phyloP scores from a whole-genome alignment of 768 basidiomycete genomes.

The Rhizopogon vulgaris region DNA sequence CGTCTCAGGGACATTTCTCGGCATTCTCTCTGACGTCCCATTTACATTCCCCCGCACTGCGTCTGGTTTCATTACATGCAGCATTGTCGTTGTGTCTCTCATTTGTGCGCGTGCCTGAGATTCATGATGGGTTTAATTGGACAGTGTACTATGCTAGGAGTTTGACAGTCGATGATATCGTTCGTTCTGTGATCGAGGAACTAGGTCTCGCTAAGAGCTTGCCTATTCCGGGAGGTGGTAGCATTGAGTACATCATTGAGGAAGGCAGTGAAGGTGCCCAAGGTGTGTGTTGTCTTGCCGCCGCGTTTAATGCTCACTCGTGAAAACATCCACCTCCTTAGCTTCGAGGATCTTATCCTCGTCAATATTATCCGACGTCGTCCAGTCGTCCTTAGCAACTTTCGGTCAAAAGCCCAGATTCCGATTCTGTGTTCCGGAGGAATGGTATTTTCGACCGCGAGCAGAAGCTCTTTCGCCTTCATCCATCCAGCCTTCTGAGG shows the following conservation, averaged over 20 bases:
- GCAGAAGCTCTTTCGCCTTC: conserved; percentile 42
- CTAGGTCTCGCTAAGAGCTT: conserved; percentile 64
- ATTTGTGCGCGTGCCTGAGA: conserved; percentile 69
- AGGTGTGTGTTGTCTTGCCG: conserved; percentile 41
- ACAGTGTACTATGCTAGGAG: conserved; percentile 57
- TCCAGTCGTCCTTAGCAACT: conserved; percentile 35
- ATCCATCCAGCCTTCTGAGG: conserved; percentile 47
- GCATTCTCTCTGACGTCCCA: conserved; percentile 65
- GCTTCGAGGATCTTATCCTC: conserved; percentile 38
- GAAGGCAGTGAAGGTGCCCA: conserved; percentile 25
- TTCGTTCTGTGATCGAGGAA: conserved; percentile 49
- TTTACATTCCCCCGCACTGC: conserved; percentile 58
- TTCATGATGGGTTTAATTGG: conserved; percentile 67
- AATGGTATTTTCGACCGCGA: conserved; percentile 70
- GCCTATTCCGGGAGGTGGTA: conserved; percentile 62
- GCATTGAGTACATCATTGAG: conserved; percentile 69
- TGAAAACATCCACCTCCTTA: conserved; percentile 25
- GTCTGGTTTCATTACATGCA: conserved; percentile 67
- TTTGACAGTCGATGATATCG: conserved; percentile 48
- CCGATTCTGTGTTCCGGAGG: conserved; percentile 67
- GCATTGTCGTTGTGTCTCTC: conserved; percentile 44
- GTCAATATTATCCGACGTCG: conserved; percentile 36
- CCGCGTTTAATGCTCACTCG: conserved; percentile 1
- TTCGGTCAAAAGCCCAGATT: conserved; percentile 42
- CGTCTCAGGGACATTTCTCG: conserved; percentile 53